Evolutionary conservation across 129 eudicot genomes (phyloP), one percentile per base, ranked within the genome.

Genomic region (Deinandra increscens): DNA sequence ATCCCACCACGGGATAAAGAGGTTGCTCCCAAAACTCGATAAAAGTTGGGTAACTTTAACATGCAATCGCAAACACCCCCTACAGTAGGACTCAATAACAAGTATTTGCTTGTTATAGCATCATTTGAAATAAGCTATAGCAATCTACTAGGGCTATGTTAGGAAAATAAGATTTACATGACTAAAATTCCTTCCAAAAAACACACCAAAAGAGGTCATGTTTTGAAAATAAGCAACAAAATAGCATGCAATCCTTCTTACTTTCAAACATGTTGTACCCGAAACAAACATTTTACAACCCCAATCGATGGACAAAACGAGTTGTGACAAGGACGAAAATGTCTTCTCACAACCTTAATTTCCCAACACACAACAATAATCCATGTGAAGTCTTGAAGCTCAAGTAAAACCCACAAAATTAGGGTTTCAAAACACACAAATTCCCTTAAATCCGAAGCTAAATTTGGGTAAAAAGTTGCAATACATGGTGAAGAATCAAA

Each of bases 361-460:
- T 62, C 70, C 64, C 53, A 48, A 29, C 49, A 36, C 63, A 53
- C 46, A 26, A 70, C 71, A 60, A 12, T 7, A 13, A 36, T 58
- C 54, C 74, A 23, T 9, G 13, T 38, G 42, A 26, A 60, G 9
- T 14, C 46, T 42, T 51, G 31, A 54, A 51, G 13, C 20, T 33
- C 1, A 71, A 55, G 10, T 9, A 56, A 56, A 46, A 8, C 72
- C 51, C 66, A 51, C 48, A 78, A 63, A 75, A 44, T 20, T 72
- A 38, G 56, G 67, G 82, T 66, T 66, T 18, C 68, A 50, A 26
- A 73, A 58, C 56, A 10, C 61, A 46, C 36, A 31, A 50, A 75
- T 12, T 12, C 42, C 8, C 23, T 36, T 19, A 66, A 66, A 13
- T 60, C 55, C 48, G 17, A 15, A 62, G 43, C 10, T 56, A 29